Base-by-base conservation (phyloP, 306 rosid species). In the Prosopis cineraria region DNA sequence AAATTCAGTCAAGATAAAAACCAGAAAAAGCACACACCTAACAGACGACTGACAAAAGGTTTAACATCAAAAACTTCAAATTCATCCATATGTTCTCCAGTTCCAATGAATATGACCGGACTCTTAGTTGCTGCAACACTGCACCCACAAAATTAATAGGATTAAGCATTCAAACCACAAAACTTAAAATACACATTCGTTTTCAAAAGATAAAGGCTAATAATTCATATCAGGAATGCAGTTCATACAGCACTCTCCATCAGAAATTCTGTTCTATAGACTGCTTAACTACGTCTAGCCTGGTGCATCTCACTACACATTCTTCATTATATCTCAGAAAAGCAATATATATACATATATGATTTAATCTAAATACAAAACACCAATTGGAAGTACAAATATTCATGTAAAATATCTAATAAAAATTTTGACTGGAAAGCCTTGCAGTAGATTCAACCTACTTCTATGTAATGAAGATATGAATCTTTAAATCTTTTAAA, bases 101-200 rank as follows among this genome's bases (percentile, higher is more conserved):
- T 90, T 80, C 92, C 92, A 48, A 92, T 88, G 75, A 90, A 90
- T 60, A 88, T 88, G 59, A 92, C 88, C 19, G 96, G 97, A 83
- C 93, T 89, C 87, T 90, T 90, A 65, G 96, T 92, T 73, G 97
- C 96, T 7, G 96, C 97, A 67, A 90, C 97, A 79, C 95, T 90
- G 90, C 80, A 77, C 36, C 43, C 7, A 71, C 24, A 80, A 64
- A 60, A 55, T 31, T 7, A 75, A 60, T 6, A 47, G 24, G 74
- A 48, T 65, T 56, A 45, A 62, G 67, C 59, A 73, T 73, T 64
- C 84, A 77, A 76, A 75, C 45, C 40, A 53, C 25, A 63, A 22
- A 64, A 66, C 40, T 70, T 1, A 27, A 13, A 29, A 66, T 3
- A 37, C 17, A 67, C 52, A 40, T 69, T 52, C 24, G 73, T 68